phyloP scores from a whole-genome alignment of 257 asterid species.

The Phtheirospermum japonicum region DNA sequence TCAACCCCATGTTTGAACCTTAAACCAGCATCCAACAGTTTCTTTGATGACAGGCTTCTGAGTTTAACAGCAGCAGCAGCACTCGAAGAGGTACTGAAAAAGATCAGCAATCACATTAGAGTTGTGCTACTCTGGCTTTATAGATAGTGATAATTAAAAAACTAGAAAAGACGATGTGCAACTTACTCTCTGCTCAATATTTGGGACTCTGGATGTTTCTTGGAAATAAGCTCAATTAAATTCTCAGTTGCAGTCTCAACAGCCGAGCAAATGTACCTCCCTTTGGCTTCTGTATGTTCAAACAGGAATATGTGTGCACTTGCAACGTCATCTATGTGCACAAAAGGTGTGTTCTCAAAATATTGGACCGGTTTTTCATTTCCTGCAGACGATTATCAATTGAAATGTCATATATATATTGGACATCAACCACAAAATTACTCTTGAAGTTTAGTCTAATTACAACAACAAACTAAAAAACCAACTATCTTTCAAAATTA shows the following conservation, averaged over 20 bases:
- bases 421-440: no score
- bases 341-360: background rate
- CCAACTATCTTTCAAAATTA: no score
- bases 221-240: conserved; percentile 34
- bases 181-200: conserved; percentile 28
- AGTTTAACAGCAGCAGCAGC: background rate
- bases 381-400: no score
- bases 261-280: conserved; percentile 27
- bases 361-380: conserved; percentile 14
- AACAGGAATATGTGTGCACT: conserved; percentile 1
- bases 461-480: no score
- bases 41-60: conserved; percentile 32
- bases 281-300: conserved; percentile 21
- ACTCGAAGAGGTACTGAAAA: background rate
- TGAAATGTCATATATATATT: no score
- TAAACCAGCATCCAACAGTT: conserved; percentile 36
- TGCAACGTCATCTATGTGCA: conserved; percentile 34
- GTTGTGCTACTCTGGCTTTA: no score
- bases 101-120: no score
- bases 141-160: no score
- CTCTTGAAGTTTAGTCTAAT: no score
- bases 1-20: background rate
- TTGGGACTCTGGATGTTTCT: conserved; percentile 23
- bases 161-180: no score
- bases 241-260: conserved; percentile 34